A percentile compares a stretch with the other conserved stretches of the same genome.
Conservation (phyloP, 768 basidiomycete genomes). For the Suillus decipiens region DNA sequence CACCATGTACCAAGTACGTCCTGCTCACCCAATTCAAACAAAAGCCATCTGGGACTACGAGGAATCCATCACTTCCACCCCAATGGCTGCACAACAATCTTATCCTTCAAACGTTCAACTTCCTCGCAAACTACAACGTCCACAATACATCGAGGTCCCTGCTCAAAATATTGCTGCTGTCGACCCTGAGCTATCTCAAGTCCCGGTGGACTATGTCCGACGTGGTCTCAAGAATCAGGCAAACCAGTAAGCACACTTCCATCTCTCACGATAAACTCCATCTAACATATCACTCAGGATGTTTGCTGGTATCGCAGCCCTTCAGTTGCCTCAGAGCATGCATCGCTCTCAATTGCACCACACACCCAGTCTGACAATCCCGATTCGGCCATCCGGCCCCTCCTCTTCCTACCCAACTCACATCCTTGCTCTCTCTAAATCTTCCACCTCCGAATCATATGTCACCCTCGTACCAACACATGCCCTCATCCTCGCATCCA, state of each 20-base stretch:
- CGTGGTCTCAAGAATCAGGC: slow-evolving; percentile 49
- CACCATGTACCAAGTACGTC: slow-evolving; percentile 35
- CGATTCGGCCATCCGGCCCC: slow-evolving; percentile 29
- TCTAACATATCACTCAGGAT: slow-evolving; percentile 41
- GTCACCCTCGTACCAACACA: slow-evolving; percentile 64
- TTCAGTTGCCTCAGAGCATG: slow-evolving; percentile 41
- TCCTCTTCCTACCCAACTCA: slow-evolving; percentile 46
- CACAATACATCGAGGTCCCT: slow-evolving; percentile 57
- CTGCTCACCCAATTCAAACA: slow-evolving; percentile 37
- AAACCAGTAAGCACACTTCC: slow-evolving; percentile 37
- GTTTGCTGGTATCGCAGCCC: slow-evolving; percentile 43
- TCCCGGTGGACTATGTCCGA: slow-evolving; percentile 66
- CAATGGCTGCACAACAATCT: slow-evolving; percentile 31
- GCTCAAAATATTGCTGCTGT: slow-evolving; percentile 55
- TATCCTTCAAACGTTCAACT: slow-evolving; percentile 53
- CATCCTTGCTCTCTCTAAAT: slow-evolving; percentile 47
- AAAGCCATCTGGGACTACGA: slow-evolving; percentile 39
- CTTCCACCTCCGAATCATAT: slow-evolving; percentile 33
- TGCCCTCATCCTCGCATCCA: slow-evolving; percentile 64
- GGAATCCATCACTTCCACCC: slow-evolving; percentile 24
- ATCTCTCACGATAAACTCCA: slow-evolving; percentile 14
- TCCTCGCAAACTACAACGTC: slow-evolving; percentile 69
- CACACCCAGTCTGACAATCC: slow-evolving; percentile 33
- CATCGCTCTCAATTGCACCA: slow-evolving; percentile 34
- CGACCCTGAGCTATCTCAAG: slow-evolving; percentile 49